Evolutionary conservation across 148 eudicot genomes (phyloP).

Genomic region (Gaultheria prostrata): DNA sequence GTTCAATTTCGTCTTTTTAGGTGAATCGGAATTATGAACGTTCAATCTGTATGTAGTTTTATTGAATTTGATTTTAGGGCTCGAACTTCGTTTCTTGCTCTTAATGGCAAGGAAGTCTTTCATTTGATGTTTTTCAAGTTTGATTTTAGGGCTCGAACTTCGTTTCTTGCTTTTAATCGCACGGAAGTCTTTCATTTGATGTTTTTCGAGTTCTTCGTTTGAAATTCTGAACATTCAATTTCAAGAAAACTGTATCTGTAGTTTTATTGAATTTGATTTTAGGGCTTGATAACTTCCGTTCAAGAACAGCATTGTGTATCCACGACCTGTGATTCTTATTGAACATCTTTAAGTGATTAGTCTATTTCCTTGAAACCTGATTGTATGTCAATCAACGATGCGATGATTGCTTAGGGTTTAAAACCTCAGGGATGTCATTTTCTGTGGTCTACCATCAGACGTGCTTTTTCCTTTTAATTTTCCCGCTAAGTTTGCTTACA

Average conservation of each 20-base stretch:
- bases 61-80: not conserved
- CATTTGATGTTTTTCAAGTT: not conserved
- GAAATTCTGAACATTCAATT: not conserved
- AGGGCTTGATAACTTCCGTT: not conserved
- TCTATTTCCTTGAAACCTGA: not conserved
- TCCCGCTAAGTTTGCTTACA: not conserved
- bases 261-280: not conserved
- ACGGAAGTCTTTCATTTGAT: not conserved
- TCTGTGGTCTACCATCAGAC: not conserved
- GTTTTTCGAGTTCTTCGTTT: not conserved
- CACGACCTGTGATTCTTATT: not conserved
- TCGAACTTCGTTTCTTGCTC: not conserved
- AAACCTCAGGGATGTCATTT: not conserved
- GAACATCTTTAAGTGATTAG: not conserved
- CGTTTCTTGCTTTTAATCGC: not conserved
- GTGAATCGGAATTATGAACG: too few species aligned
- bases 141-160: not conserved
- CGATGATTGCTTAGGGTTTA: not conserved
- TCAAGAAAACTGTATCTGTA: not conserved
- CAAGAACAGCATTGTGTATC: not conserved
- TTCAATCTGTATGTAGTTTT: not conserved
- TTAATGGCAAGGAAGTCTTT: not conserved
- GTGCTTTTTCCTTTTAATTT: not conserved
- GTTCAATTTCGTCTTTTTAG: not conserved
- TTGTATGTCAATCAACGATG: not conserved